phyloP scores from a whole-genome alignment of 2,329 filamentous ascomycete genomes.

The Sporothrix luriei region DNA sequence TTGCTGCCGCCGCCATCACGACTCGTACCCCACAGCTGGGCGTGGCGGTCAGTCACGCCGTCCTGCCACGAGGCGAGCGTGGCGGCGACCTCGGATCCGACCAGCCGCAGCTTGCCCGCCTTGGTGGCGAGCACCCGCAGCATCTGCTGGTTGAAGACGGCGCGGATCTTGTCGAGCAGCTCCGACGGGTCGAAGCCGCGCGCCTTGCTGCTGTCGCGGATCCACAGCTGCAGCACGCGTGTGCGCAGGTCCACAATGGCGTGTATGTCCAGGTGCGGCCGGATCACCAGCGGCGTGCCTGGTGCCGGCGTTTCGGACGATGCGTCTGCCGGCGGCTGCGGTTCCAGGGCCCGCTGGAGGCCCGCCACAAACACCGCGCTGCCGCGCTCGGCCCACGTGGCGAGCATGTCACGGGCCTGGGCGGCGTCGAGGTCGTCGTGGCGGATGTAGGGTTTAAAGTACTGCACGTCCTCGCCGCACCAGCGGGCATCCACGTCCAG shows the following conservation, averaged over 20 bases:
- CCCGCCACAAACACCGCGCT: conserved; percentile 64
- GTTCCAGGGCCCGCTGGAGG: conserved; percentile 60
- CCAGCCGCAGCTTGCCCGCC: conserved; percentile 63
- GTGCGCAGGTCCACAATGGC: conserved; percentile 70
- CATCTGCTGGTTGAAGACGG: conserved; percentile 69
- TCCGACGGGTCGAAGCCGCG: conserved; percentile 68
- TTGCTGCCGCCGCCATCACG: neutral
- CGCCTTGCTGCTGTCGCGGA: conserved; percentile 66
- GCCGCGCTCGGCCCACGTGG: conserved; percentile 64
- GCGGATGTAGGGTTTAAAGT: conserved; percentile 84
- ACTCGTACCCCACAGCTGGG: conserved; percentile 63
- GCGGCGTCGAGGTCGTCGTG: conserved; percentile 71
- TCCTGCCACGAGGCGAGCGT: conserved; percentile 64
- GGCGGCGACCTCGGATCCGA: conserved; percentile 66
- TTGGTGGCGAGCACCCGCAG: conserved; percentile 64
- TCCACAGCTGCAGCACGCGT: conserved; percentile 72
- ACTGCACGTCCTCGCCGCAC: conserved; percentile 79
- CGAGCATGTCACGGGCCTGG: conserved; percentile 63
- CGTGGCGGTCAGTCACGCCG: conserved; percentile 53
- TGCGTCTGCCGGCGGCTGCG: conserved; percentile 31
- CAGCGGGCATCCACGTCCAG: conserved; percentile 77
- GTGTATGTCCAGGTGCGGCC: conserved; percentile 61
- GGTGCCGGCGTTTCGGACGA: neutral
- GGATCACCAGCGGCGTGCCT: neutral
- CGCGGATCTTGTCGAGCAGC: conserved; percentile 69